Evolutionary conservation across 1,284 basidiomycete genomes (phyloP).

Genomic region (Thelephora terrestris): DNA sequence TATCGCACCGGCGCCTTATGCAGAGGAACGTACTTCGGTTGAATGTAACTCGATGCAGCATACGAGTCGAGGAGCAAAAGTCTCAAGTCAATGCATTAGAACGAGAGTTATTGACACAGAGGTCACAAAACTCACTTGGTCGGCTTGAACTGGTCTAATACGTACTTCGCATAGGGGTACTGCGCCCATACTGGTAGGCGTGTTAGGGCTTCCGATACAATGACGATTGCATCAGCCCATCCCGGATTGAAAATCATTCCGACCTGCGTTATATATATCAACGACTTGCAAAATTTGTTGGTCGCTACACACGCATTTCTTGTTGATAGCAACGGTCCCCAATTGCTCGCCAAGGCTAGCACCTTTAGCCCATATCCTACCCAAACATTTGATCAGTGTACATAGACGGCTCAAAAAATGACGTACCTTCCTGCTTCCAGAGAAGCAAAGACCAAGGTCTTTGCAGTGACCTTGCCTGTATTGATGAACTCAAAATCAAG

Average conservation of each 20-base stretch:
- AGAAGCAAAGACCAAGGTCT: neutral
- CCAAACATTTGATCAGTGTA: neutral
- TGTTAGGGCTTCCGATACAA: neutral
- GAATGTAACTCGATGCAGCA: neutral
- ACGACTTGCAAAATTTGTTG: neutral
- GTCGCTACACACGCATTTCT: neutral
- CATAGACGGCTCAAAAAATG: neutral
- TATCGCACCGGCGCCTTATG: neutral
- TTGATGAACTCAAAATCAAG: neutral
- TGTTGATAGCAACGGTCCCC: neutral
- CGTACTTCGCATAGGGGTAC: neutral
- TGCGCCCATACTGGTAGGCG: neutral
- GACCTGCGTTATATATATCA: neutral
- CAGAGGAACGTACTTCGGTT: neutral
- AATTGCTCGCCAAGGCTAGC: neutral
- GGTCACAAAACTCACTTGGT: neutral
- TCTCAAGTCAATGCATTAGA: neutral
- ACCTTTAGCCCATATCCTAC: neutral
- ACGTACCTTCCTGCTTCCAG: neutral
- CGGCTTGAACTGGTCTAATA: neutral
- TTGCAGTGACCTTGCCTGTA: neutral
- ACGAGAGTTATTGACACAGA: neutral
- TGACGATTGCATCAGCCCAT: neutral
- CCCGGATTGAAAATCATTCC: neutral
- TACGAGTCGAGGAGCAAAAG: neutral